Base-by-base conservation (phyloP, 176 grass and related monocot species). In the Cocos nucifera region DNA sequence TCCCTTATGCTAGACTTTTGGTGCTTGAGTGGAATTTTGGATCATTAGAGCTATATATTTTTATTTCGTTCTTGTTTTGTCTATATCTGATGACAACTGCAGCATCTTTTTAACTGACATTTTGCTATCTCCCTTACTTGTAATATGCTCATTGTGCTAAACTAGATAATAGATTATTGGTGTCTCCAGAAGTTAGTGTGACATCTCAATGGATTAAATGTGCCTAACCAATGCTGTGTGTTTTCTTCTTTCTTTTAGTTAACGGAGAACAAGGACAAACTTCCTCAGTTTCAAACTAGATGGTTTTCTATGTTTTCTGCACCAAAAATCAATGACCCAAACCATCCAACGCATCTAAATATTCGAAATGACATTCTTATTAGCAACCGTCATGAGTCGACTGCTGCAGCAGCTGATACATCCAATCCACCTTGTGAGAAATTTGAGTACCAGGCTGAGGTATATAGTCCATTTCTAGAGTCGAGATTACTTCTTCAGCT, bases 381-480 rank as follows among this genome's bases (percentile, higher is more conserved):
- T 9, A 73, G 63, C 28, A 92, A 61, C 8, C 79, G 84, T 17
- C 66, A 83, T 55, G 93, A 92, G 54, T 92, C 87, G 4, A 92
- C 72, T 18, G 66, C 76, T n/a, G 73, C 93, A 0, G 70, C 84
- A 18, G 77, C 75, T 64, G 93, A 98, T 74, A 79, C 84, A 1
- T 83, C 84, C 0, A 67, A 81, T 18, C 57, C 25, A 0, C 62
- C 57, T 1, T 65, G 51, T 51, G 84, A 98, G 79, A 98, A 91
- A 64, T 78, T 76, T 0, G 87, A 98, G 73, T 98, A 98, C 24
- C 93, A 98, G 72, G 93, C 93, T 20, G 93, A 98, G 93, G 93
- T 97, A 85, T 25, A 0, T 64, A 3, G 18, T 63, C 56, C 52
- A 19, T 52, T 51, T 19, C 1, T 64, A 10, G 7, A 49, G 4